Percentiles rank a stretch among this genome's conserved stretches.
Conservation (phyloP, 805 yeast genomes). For the Yarrowia keelungensis region DNA sequence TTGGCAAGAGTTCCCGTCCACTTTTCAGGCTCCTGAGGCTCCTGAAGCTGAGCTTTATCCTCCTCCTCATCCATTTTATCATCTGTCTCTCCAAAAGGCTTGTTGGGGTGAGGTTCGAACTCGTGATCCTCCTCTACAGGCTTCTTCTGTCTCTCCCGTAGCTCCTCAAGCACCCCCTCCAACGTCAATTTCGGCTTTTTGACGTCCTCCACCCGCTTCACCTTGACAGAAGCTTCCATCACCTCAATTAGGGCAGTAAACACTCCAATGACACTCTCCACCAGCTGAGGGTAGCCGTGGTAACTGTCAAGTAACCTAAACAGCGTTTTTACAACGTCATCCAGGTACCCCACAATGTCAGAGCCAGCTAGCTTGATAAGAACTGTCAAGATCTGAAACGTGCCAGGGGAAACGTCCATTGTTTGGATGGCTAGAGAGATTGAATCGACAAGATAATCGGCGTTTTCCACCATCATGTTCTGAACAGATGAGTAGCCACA, state of each 20-base stretch:
- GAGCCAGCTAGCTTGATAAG: constrained; percentile 75
- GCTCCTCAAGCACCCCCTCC: constrained; percentile 27
- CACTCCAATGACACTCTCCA: constrained; percentile 74
- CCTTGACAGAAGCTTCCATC: constrained; percentile 33
- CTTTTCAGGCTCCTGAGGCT: constrained; percentile 43
- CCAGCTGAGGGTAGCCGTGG: constrained; percentile 78
- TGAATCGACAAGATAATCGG: constrained; percentile 82
- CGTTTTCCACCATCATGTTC: constrained; percentile 65
- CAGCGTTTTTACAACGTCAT: constrained; percentile 75
- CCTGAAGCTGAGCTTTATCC: constrained; percentile 36
- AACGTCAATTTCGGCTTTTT: constrained; percentile 40
- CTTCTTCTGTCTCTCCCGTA: constrained; percentile 39
- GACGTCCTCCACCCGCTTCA: constrained; percentile 40
- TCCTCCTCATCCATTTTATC: constrained; percentile 41
- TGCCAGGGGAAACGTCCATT: constrained; percentile 74
- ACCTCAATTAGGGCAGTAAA: constrained; percentile 52
- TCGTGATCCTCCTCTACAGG: constrained; percentile 45
- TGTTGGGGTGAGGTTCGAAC: constrained; percentile 45
- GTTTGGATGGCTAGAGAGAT: constrained; percentile 74
- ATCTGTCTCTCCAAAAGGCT: constrained; percentile 32
- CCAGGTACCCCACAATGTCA: constrained; percentile 66
- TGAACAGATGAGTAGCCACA: constrained; percentile 62
- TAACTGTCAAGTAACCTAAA: constrained; percentile 81
- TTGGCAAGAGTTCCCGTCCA: constrained; percentile 78
- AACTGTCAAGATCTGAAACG: constrained; percentile 72